phyloP scores from a whole-genome alignment of 331 rosid genomes.

The Acacia concinna region DNA sequence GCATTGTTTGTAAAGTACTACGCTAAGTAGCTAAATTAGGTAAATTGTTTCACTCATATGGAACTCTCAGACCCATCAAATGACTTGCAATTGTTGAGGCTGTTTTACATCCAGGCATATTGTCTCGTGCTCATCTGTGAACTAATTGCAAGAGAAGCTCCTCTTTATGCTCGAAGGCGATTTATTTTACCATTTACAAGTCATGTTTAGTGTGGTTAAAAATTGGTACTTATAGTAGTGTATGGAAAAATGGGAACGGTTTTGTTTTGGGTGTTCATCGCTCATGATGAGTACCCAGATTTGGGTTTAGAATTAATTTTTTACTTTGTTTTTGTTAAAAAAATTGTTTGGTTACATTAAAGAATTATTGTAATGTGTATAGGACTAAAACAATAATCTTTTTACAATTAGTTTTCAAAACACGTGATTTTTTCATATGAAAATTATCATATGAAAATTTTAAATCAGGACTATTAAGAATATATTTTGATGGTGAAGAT shows the following conservation, averaged over 20 bases:
- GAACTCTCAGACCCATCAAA: neutral
- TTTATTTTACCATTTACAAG: neutral
- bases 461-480: no score
- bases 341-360: no score
- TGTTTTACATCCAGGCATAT: neutral
- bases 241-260: neutral
- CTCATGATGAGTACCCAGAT: neutral
- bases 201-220: neutral
- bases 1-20: neutral
- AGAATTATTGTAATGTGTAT: neutral
- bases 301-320: neutral
- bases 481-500: no score
- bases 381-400: neutral
- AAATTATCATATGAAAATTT: no score
- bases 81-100: neutral
- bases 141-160: neutral
- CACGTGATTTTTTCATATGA: no score
- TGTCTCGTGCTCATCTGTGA: neutral
- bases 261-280: neutral
- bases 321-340: no score
- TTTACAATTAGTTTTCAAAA: no score
- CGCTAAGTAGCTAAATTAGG: neutral
- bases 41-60: neutral
- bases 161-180: neutral
- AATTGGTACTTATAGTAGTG: no score